phyloP scores from a whole-genome alignment of 768 basidiomycete genomes.

The Erythrobasidium yunnanense region DNA sequence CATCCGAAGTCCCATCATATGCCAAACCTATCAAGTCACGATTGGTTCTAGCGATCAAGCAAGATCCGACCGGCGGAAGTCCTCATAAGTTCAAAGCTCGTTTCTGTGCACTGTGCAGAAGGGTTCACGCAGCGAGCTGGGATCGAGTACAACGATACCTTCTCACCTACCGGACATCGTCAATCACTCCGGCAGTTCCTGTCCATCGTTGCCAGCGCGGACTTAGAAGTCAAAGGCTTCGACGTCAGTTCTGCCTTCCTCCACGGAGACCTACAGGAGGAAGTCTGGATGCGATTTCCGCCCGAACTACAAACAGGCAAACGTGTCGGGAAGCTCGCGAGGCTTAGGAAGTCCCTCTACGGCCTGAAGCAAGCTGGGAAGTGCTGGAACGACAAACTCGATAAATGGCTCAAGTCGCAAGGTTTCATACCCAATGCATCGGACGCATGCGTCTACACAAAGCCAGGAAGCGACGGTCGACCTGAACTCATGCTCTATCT shows the following conservation, averaged over 20 bases:
- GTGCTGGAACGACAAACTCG: conserved; percentile 24
- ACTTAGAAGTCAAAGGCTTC: neutral
- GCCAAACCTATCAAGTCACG: neutral
- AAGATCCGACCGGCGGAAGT: neutral
- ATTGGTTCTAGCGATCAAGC: neutral
- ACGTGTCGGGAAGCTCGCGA: neutral
- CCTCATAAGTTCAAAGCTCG: neutral
- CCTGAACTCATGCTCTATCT: conserved; percentile 13
- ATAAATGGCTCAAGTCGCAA: conserved; percentile 5
- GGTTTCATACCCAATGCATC: neutral
- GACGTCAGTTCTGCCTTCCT: neutral
- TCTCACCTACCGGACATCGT: neutral
- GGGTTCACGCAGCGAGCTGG: neutral
- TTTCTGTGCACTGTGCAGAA: neutral
- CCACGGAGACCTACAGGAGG: neutral
- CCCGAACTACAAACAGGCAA: neutral
- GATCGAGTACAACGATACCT: neutral
- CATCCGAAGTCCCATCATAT: neutral
- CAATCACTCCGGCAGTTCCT: neutral
- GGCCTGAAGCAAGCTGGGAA: conserved; percentile 18
- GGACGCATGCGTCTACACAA: conserved; percentile 3
- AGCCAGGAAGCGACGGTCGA: neutral
- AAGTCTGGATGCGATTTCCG: conserved; percentile 11
- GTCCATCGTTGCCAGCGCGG: neutral
- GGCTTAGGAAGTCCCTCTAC: neutral